Base-by-base conservation (phyloP, 1,284 basidiomycete species). In the Trichosporon coremiiforme region DNA sequence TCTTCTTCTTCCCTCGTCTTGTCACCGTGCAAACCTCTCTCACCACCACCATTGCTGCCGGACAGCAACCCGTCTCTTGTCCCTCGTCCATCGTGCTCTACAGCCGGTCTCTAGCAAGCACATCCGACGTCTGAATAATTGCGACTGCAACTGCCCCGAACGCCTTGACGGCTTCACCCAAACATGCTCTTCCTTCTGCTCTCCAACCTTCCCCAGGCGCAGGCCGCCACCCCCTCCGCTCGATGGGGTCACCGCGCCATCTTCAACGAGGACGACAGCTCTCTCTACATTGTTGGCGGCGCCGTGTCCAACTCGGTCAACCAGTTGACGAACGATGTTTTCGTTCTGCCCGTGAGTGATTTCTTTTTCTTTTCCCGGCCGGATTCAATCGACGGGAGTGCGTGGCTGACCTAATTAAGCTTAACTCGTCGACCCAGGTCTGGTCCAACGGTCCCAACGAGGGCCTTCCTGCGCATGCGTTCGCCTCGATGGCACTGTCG, bases 211-310 rank as follows among this genome's bases (percentile, higher is more conserved):
- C 55, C 76, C 71, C 9, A 63, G 71, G 72, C 68, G 41, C 66
- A 69, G 66, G 72, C 72, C 29, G 77, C 75, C 41, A 73, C 75
- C 15, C 80, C 82, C 31, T 73, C 76, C 47, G 79, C 75, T 31
- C 75, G 82, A 75, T 84, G 82, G 82, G 83, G 82, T 25, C 82
- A 83, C 68, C 78, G 82, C 67, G 81, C 81, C 1, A 79, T 81
- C 22, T 83, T 80, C 70, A 78, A 82, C 36, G 73, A 76, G 22
- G 74, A 76, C 2, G 66, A 78, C 69, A 70, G 80, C 68, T 72
- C 79, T 1, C 79, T 84, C 76, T 84, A 83, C 70, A 75, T 82
- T 38, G 76, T 83, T 55, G 82, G 83, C 64, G 83, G 83, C n/a
- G 74, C 81, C 69, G 76, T 80, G 47, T 68, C 72, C 2, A 72